Conservation (phyloP, 345 rosid genomes). For the Atalantia buxifolia region DNA sequence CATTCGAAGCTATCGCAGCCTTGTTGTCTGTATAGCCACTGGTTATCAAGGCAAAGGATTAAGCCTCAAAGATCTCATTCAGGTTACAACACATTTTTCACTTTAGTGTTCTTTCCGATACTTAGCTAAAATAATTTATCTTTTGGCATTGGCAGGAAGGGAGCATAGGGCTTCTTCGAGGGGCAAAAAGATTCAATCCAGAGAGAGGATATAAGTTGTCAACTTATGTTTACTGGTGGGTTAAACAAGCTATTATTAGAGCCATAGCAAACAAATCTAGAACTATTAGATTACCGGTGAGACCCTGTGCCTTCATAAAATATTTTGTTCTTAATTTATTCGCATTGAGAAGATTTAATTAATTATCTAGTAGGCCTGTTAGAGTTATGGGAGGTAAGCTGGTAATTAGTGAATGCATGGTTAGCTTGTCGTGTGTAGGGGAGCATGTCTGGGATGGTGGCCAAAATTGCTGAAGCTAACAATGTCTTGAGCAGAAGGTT, state of each 20-base stretch:
- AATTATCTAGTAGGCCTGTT: not conserved
- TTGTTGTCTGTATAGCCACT: conserved; percentile 49
- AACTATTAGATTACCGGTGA: conserved; percentile 51
- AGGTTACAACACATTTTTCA: conserved; percentile 23
- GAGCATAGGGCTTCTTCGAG: conserved; percentile 53
- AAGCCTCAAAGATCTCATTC: conserved; percentile 52
- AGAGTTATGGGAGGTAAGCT: conserved; percentile 24
- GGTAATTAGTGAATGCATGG: conserved; percentile 49
- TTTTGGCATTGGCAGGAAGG: conserved; percentile 32
- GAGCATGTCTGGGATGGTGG: conserved; percentile 38
- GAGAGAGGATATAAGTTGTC: conserved; percentile 54
- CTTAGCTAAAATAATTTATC: not conserved
- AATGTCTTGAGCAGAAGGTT: conserved; percentile 27
- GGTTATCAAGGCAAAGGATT: conserved; percentile 55
- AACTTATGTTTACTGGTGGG: conserved; percentile 66
- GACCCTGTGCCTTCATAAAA: conserved; percentile 12
- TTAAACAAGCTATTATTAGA: conserved; percentile 51
- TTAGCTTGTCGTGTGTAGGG: conserved; percentile 55
- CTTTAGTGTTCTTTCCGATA: not conserved
- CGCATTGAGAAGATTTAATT: not conserved
- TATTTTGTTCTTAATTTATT: not conserved
- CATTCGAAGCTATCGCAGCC: conserved; percentile 38
- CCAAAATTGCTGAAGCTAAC: conserved; percentile 50
- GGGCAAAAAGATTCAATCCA: conserved; percentile 57
- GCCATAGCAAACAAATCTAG: conserved; percentile 49